Percentiles rank a stretch among this genome's conserved stretches.
These are phyloP conservation scores for Syncephalastrum racemosum DNA, from an alignment of 371 early-diverging fungal genomes.

Conservation along the genomic window DNA sequence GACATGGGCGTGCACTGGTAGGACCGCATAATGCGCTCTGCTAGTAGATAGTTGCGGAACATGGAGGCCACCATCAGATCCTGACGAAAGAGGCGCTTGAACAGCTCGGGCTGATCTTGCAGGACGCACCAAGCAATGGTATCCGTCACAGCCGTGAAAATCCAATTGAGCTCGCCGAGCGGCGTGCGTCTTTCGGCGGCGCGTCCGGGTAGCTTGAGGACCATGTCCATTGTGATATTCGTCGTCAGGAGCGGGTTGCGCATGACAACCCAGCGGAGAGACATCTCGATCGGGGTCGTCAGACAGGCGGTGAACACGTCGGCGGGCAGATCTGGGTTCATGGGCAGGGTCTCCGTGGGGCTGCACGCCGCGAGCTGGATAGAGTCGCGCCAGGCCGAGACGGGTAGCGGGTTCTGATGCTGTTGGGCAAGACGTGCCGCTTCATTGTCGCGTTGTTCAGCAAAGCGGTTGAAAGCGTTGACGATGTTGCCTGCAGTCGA, in stretches of 20 bases:
- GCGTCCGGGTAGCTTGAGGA: constrained; percentile 85
- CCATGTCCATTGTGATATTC: constrained; percentile 83
- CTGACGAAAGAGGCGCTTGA: constrained; percentile 91
- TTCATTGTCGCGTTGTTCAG: constrained; percentile 82
- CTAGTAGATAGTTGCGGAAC: constrained; percentile 93
- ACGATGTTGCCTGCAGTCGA: constrained; percentile 92
- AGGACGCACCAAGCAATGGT: constrained; percentile 98
- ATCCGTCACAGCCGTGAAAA: constrained; percentile 97
- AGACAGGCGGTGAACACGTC: constrained; percentile 96
- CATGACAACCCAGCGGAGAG: constrained; percentile 89
- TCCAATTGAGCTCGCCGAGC: constrained; percentile 97
- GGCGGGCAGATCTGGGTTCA: constrained; percentile 93
- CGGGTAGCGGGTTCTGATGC: constrained; percentile 31
- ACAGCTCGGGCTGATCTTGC: constrained; percentile 76
- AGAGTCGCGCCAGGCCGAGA: constrained; percentile 74
- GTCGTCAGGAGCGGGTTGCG: constrained; percentile 75
- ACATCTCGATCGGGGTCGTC: constrained; percentile 95
- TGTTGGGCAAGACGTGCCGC: constrained; percentile 35
- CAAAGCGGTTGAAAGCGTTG: constrained; percentile 84
- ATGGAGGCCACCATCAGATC: constrained; percentile 95
- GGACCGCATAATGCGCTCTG: constrained; percentile 92
- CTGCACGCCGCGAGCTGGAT: constrained; percentile 95
- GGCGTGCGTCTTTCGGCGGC: constrained; percentile 92
- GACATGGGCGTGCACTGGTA: constrained; percentile 92
- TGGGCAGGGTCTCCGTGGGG: constrained; percentile 83